A percentile compares a stretch with the other conserved stretches of the same genome.
phyloP scores from a whole-genome alignment of 1,284 basidiomycete species.

The Ustilago vetiveriae region DNA sequence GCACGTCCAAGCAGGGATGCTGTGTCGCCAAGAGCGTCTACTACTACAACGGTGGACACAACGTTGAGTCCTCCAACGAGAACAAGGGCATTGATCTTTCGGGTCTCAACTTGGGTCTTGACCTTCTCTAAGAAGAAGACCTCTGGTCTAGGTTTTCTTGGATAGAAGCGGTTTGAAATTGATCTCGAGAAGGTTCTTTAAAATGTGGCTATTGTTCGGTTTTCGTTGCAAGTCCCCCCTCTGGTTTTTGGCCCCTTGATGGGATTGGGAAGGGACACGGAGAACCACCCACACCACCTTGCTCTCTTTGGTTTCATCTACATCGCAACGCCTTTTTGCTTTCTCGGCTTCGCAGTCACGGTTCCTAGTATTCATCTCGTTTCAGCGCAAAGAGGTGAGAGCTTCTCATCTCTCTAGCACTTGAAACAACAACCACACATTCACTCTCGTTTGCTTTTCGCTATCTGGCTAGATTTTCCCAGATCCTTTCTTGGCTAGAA shows the following conservation, averaged over 20 bases:
- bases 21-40: conserved; percentile 35
- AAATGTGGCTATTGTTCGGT: no score
- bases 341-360: not conserved
- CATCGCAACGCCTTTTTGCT: not conserved
- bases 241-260: not conserved
- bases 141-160: not conserved
- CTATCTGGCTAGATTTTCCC: not conserved
- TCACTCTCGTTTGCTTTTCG: no score
- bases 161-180: not conserved
- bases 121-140: conserved; percentile 24
- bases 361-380: no score
- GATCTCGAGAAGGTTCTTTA: no score
- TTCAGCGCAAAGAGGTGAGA: no score
- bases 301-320: not conserved
- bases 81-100: conserved; percentile 43
- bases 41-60: conserved; percentile 52
- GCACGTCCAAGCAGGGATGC: conserved; percentile 31
- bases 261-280: no score
- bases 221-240: not conserved
- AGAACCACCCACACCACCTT: not conserved
- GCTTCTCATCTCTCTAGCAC: no score
- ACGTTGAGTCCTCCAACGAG: conserved; percentile 25
- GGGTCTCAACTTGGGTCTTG: conserved; percentile 35
- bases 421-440: not conserved
- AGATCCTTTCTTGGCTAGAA: no score